Evolutionary conservation across 768 basidiomycete genomes (phyloP).

Genomic region (Asterophora parasitica): DNA sequence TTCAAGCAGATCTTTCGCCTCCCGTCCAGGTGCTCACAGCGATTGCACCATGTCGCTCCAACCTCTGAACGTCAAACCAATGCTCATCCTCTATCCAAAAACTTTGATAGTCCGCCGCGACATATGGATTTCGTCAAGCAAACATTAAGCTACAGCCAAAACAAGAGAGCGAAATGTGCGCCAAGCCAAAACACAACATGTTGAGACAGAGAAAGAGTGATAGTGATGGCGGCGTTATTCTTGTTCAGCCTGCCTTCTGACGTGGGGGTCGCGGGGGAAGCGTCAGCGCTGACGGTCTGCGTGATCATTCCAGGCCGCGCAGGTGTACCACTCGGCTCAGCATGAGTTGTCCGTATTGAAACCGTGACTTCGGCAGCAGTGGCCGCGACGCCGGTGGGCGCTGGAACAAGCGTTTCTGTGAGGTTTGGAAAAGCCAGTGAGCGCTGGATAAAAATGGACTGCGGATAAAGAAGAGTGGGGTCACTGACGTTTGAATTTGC

Average conservation of each 20-base stretch:
- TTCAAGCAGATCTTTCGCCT: no score
- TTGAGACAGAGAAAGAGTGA: not conserved
- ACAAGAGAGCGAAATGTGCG: not conserved
- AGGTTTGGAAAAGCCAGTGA: no score
- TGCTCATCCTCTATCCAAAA: no score
- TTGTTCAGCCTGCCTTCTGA: not conserved
- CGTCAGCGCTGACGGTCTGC: not conserved
- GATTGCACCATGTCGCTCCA: no score
- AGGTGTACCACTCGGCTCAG: not conserved
- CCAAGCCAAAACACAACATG: not conserved
- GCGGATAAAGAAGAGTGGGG: not conserved
- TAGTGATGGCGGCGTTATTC: not conserved
- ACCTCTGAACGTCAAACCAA: no score
- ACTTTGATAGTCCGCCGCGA: no score
- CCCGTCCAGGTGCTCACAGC: no score
- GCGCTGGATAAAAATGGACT: no score
- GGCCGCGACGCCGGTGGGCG: slow-evolving; percentile 31
- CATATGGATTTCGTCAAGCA: no score
- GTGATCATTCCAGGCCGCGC: not conserved
- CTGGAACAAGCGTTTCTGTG: slow-evolving; percentile 29
- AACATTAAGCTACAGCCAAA: not conserved
- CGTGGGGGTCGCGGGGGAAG: not conserved
- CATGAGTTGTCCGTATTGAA: not conserved
- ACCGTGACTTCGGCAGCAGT: slow-evolving; percentile 16
- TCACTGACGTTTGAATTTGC: slow-evolving; percentile 34